phyloP scores from a whole-genome alignment of 768 basidiomycete species.

The Termitomyces sp. region DNA sequence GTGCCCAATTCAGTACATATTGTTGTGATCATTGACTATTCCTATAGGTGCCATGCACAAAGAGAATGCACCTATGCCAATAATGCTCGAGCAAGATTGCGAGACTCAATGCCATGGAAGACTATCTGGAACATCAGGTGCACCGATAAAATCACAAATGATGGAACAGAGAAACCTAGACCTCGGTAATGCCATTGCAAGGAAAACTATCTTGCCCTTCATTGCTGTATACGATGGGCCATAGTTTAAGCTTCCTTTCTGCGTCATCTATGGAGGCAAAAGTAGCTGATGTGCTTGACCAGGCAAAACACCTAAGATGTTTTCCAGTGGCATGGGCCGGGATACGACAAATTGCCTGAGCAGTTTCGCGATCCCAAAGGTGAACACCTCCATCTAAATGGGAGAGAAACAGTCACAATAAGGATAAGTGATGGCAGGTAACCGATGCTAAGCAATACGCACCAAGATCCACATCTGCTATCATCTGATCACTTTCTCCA shows the following conservation, averaged over 20 bases:
- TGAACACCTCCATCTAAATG: constrained; percentile 7
- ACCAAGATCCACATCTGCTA: constrained; percentile 7
- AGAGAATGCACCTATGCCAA: too few species aligned
- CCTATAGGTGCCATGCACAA: too few species aligned
- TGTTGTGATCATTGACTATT: too few species aligned
- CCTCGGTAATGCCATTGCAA: too few species aligned
- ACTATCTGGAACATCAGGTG: too few species aligned
- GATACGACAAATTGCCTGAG: not conserved
- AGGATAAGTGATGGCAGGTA: not conserved
- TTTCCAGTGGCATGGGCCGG: constrained; percentile 1
- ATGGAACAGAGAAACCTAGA: too few species aligned
- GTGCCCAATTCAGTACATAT: too few species aligned
- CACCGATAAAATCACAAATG: too few species aligned
- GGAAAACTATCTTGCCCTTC: not conserved
- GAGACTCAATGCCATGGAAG: too few species aligned
- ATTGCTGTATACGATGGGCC: not conserved
- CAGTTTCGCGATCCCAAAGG: constrained; percentile 9
- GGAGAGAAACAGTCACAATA: not conserved
- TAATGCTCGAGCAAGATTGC: too few species aligned
- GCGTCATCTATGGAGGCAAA: constrained; percentile 4
- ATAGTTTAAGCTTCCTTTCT: constrained; percentile 6
- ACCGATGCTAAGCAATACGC: not conserved
- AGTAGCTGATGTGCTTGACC: not conserved
- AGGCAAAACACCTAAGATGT: constrained; percentile 11
- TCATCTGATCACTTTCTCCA: constrained; percentile 10